phyloP scores from a whole-genome alignment of 23 red algal genomes.

The Gracilaria gracilis region DNA sequence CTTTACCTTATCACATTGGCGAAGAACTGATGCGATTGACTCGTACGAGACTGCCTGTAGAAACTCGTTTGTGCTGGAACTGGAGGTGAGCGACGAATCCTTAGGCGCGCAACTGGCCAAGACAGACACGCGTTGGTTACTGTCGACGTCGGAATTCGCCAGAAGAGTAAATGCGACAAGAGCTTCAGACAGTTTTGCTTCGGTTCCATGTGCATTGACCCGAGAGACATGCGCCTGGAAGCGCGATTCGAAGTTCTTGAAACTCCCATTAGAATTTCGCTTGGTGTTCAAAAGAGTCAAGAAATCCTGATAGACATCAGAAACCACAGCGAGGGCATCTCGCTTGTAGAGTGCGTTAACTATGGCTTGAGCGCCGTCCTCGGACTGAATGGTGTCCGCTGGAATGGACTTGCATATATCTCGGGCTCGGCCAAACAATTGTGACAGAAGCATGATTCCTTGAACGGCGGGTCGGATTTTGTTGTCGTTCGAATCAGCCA shows the following conservation, averaged over 20 bases:
- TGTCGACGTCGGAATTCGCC: neutral
- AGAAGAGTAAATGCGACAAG: neutral
- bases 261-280: neutral
- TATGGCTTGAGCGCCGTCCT: slow-evolving; percentile 14
- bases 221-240: neutral
- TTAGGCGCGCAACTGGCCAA: neutral
- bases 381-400: neutral
- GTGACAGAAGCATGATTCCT: slow-evolving; percentile 5
- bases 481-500: slow-evolving; percentile 22
- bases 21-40: neutral
- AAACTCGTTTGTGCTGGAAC: neutral
- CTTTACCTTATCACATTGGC: neutral
- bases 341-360: slow-evolving; percentile 34
- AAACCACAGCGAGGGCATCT: slow-evolving; percentile 37
- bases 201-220: neutral
- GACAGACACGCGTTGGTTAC: neutral
- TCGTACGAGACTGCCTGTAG: neutral
- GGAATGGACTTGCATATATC: slow-evolving; percentile 32
- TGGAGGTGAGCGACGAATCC: neutral
- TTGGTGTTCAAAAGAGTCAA: neutral
- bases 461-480: neutral
- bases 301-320: slow-evolving; percentile 9
- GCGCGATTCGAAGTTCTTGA: neutral
- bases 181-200: neutral
- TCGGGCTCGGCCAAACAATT: slow-evolving; percentile 10